Percentiles rank a stretch among this genome's conserved stretches.
phyloP scores from a whole-genome alignment of 2,329 filamentous ascomycete genomes.

The Sarocladiaceae sp. region DNA sequence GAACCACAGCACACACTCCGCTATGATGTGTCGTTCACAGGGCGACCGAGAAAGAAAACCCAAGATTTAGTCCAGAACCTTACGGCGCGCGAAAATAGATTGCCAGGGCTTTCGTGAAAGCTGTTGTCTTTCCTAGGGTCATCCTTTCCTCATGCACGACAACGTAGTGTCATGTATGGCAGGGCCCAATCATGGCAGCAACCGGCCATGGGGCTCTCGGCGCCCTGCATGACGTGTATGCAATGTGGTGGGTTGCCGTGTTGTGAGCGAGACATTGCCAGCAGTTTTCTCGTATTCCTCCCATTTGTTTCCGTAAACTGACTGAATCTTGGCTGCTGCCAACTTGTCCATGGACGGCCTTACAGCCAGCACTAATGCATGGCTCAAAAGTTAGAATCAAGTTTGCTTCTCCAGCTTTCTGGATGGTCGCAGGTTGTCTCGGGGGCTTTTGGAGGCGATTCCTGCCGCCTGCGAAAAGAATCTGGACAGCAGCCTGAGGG shows the following conservation, averaged over 20 bases:
- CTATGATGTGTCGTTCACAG: conserved; percentile 3
- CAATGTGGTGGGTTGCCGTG: conserved; percentile 1
- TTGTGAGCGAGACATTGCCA: neutral
- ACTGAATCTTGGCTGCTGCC: neutral
- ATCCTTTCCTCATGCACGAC: neutral
- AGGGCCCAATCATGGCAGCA: conserved; percentile 2
- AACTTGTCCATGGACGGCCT: neutral
- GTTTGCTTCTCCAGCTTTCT: neutral
- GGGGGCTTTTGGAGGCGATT: too few relatives aligned
- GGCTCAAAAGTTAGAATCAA: neutral
- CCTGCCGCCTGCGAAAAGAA: too few relatives aligned
- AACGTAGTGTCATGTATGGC: conserved; percentile 3
- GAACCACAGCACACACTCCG: too few relatives aligned
- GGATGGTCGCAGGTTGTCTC: too few relatives aligned
- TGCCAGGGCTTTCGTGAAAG: neutral
- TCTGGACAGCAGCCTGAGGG: too few relatives aligned
- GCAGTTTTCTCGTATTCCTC: conserved; percentile 6
- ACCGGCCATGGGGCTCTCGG: neutral
- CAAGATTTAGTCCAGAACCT: neutral
- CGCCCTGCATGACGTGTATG: conserved; percentile 8
- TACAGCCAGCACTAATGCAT: conserved; percentile 1
- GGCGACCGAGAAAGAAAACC: neutral
- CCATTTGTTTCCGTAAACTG: neutral
- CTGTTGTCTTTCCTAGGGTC: neutral
- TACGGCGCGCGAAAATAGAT: conserved; percentile 5